Conservation (phyloP, 129 eudicot species). For the Centaurea solstitialis region DNA sequence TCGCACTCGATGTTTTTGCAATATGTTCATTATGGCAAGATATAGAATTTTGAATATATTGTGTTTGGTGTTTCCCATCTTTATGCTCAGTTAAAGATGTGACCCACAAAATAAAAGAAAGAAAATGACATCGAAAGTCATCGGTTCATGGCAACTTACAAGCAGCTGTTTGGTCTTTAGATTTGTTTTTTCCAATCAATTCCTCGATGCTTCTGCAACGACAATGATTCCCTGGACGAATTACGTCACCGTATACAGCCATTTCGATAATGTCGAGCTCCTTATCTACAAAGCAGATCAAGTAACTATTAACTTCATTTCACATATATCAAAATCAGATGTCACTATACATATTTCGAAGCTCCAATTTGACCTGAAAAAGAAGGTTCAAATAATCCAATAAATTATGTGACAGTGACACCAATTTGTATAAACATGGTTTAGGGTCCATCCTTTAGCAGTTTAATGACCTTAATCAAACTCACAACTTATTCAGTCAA, state of each 20-base stretch:
- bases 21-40: not conserved
- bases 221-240: constrained; percentile 92
- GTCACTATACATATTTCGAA: not conserved
- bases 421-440: too few species aligned
- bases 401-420: not conserved
- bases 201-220: constrained; percentile 92
- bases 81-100: not conserved
- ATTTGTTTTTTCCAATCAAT: constrained; percentile 71
- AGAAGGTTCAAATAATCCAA: not conserved
- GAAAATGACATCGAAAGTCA: not conserved
- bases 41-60: not conserved
- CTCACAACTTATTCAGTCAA: too few species aligned
- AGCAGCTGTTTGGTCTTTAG: constrained; percentile 62
- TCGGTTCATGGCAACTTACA: constrained; percentile 70
- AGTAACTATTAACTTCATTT: not conserved
- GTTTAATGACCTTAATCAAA: too few species aligned
- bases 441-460: too few species aligned
- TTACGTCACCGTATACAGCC: constrained; percentile 97
- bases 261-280: constrained; percentile 94
- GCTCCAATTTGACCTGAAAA: not conserved
- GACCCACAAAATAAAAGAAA: not conserved
- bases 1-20: not conserved
- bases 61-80: not conserved
- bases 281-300: constrained; percentile 53
- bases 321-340: not conserved